Evolutionary conservation across 345 rosid species (phyloP).

Genomic region (Eucalyptus pauciflora): DNA sequence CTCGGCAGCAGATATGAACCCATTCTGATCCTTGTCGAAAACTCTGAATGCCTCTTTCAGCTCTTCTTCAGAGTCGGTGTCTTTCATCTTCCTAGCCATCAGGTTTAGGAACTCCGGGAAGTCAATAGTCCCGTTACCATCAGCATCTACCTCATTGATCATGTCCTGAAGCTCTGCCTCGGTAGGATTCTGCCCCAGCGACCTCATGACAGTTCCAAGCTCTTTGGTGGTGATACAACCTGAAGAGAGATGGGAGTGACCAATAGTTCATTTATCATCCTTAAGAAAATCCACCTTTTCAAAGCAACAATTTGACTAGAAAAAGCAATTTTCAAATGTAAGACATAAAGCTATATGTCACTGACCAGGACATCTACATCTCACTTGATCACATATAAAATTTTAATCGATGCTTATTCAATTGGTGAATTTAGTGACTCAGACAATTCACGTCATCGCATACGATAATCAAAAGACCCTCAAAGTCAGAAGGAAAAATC

Average conservation of each 20-base stretch:
- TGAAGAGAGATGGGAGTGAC: background rate
- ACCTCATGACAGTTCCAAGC: conserved; percentile 44
- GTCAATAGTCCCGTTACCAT: conserved; percentile 38
- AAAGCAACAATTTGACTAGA: background rate
- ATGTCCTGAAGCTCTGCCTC: conserved; percentile 48
- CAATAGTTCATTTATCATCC: background rate
- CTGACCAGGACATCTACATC: background rate
- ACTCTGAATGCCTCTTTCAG: conserved; percentile 41
- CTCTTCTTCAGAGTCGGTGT: conserved; percentile 43
- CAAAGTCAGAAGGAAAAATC: background rate
- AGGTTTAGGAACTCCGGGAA: conserved; percentile 43
- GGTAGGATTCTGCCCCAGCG: conserved; percentile 40
- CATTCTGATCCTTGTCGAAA: conserved; percentile 43
- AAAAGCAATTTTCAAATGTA: background rate
- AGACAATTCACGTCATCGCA: background rate
- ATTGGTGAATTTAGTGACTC: background rate
- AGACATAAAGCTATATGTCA: background rate
- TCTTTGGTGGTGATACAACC: conserved; percentile 45
- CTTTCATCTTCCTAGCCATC: conserved; percentile 48
- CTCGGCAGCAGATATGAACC: conserved; percentile 33
- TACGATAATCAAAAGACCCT: background rate
- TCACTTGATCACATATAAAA: background rate
- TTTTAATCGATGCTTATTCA: background rate
- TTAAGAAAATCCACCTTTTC: background rate
- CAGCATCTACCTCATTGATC: conserved; percentile 44